phyloP scores from a whole-genome alignment of 257 asterid species.

The Fraxinus anomala region DNA sequence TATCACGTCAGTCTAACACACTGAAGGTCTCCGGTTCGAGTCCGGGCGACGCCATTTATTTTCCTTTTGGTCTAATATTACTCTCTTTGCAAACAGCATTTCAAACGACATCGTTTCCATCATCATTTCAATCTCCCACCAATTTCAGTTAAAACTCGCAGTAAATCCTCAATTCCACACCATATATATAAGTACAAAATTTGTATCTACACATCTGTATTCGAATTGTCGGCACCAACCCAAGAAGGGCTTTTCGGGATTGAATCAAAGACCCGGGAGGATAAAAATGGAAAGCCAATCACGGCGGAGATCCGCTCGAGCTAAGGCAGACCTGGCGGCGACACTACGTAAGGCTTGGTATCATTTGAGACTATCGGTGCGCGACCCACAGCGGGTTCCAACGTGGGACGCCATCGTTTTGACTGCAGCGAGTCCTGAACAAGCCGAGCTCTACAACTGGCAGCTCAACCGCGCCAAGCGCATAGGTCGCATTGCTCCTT shows the following conservation, averaged over 20 bases:
- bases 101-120: constrained; percentile 18
- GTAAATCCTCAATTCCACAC: neutral
- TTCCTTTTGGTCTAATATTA: no score
- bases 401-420: constrained; percentile 94
- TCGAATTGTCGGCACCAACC: neutral
- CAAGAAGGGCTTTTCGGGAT: neutral
- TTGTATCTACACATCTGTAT: neutral
- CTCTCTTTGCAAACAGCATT: neutral
- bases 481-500: constrained; percentile 75
- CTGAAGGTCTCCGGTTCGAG: constrained; percentile 92
- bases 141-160: neutral
- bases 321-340: constrained; percentile 57
- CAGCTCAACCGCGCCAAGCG: constrained; percentile 89
- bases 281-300: constrained; percentile 32
- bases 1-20: constrained; percentile 99
- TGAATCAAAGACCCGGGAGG: neutral
- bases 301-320: constrained; percentile 35
- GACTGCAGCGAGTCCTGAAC: constrained; percentile 98
- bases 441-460: constrained; percentile 83
- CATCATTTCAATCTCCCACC: constrained; percentile 7
- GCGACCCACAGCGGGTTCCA: constrained; percentile 72
- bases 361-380: constrained; percentile 80
- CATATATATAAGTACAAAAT: no score
- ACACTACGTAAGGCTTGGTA: constrained; percentile 87
- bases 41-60: constrained; percentile 45